These are phyloP conservation scores for Cryptococcus neoformans DNA, from an alignment of 1,284 basidiomycete species.

Conservation along the genomic window DNA sequence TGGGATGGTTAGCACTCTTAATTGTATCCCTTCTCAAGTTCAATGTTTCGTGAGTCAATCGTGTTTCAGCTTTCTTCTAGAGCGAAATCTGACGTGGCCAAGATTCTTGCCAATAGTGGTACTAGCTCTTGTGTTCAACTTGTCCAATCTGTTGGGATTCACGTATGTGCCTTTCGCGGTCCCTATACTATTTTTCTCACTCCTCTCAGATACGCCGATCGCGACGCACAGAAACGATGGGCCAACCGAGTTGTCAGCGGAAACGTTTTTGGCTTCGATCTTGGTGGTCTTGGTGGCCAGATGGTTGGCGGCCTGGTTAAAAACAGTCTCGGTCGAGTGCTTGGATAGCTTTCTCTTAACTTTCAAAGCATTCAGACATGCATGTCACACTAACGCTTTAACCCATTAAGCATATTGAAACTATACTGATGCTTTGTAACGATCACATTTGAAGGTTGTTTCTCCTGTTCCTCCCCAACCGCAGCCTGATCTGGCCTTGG, in stretches of 20 bases:
- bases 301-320: slow-evolving; percentile 73
- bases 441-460: not conserved
- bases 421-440: not conserved
- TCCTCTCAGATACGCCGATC: slow-evolving; percentile 61
- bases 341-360: slow-evolving; percentile 14
- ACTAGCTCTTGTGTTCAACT: slow-evolving; percentile 84
- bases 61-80: slow-evolving; percentile 4
- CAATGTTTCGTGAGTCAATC: slow-evolving; percentile 65
- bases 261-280: slow-evolving; percentile 54
- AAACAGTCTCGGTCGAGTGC: slow-evolving; percentile 71
- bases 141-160: slow-evolving; percentile 88
- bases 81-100: not conserved
- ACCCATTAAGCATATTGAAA: not conserved
- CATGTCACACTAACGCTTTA: not conserved
- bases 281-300: slow-evolving; percentile 74
- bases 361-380: not conserved
- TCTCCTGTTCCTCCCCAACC: not conserved
- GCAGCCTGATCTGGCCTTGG: not conserved
- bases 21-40: slow-evolving; percentile 85
- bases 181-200: not conserved
- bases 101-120: slow-evolving; percentile 81
- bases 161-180: slow-evolving; percentile 59
- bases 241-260: slow-evolving; percentile 64
- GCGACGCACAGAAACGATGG: slow-evolving; percentile 83
- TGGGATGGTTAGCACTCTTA: slow-evolving; percentile 78